These are phyloP conservation scores for Boletus patriciae DNA, from an alignment of 768 basidiomycete genomes.

Conservation along the genomic window DNA sequence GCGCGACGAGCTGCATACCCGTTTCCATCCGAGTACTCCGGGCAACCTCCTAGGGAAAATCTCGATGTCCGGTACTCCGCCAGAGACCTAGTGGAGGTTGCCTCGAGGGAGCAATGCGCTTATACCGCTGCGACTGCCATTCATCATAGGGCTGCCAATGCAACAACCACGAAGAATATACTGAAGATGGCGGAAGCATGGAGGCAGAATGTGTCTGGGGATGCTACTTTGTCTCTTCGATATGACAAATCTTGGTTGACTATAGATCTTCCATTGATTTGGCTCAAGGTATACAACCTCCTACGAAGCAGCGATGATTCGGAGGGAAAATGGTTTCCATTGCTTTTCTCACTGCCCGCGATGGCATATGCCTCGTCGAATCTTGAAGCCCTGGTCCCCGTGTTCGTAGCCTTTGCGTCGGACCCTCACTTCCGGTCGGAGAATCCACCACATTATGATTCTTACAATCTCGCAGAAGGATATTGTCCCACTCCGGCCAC, in stretches of 20 bases:
- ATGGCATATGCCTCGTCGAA: conserved; percentile 30
- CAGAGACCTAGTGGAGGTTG: conserved; percentile 5
- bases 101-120: conserved; percentile 11
- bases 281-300: conserved; percentile 32
- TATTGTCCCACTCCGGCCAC: neutral
- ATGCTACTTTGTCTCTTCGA: conserved; percentile 8
- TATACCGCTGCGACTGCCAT: conserved; percentile 11
- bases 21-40: conserved; percentile 7
- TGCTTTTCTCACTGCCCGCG: conserved; percentile 36
- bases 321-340: conserved; percentile 11
- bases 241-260: conserved; percentile 34
- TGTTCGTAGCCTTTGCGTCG: conserved; percentile 33
- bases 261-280: conserved; percentile 18
- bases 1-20: conserved; percentile 12
- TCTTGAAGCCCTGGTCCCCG: conserved; percentile 19
- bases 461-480: conserved; percentile 12
- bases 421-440: conserved; percentile 4
- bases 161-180: neutral
- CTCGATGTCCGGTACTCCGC: conserved; percentile 13
- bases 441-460: conserved; percentile 17
- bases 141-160: neutral
- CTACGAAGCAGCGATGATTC: conserved; percentile 13
- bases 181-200: conserved; percentile 10
- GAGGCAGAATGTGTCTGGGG: neutral
- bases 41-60: neutral